Evolutionary conservation across 2,329 filamentous ascomycete species (phyloP).

Genomic region (Penicillium hordei): DNA sequence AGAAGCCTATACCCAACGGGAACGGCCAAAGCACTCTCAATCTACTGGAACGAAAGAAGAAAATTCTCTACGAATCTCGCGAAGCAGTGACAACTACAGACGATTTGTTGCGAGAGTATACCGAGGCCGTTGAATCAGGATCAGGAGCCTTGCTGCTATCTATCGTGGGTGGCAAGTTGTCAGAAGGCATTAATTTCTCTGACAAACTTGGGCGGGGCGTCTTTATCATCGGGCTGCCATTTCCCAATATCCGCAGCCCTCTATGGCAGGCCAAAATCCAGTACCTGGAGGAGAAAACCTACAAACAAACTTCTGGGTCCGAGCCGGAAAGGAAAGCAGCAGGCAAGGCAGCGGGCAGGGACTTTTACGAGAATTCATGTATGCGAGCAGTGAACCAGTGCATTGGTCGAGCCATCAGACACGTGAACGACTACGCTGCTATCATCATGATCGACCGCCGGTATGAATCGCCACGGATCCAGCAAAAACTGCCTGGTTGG

Average conservation of each 20-base stretch:
- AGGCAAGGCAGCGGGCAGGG: slow-evolving; percentile 58
- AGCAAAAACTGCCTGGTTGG: slow-evolving; percentile 82
- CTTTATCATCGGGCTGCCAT: slow-evolving; percentile 87
- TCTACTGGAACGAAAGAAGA: slow-evolving; percentile 36
- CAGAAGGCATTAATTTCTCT: slow-evolving; percentile 97
- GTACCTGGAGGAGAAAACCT: slow-evolving; percentile 70
- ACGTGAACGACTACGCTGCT: slow-evolving; percentile 82
- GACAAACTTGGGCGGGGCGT: slow-evolving; percentile 86
- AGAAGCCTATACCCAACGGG: slow-evolving; percentile 37
- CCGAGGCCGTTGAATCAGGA: slow-evolving; percentile 60
- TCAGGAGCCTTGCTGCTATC: slow-evolving; percentile 79
- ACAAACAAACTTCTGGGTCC: slow-evolving; percentile 29
- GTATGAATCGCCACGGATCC: slow-evolving; percentile 72
- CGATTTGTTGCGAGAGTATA: slow-evolving; percentile 71
- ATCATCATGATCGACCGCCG: slow-evolving; percentile 82
- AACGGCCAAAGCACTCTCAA: slow-evolving; percentile 31
- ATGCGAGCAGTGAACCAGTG: slow-evolving; percentile 98
- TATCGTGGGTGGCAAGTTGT: slow-evolving; percentile 91
- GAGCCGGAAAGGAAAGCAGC: slow-evolving; percentile 34
- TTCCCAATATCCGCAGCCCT: slow-evolving; percentile 82
- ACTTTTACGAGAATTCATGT: slow-evolving; percentile 91
- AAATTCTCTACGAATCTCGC: slow-evolving; percentile 57
- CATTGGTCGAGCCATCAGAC: slow-evolving; percentile 87
- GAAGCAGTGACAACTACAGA: slow-evolving; percentile 54
- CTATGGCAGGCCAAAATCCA: slow-evolving; percentile 93